Evolutionary conservation across 2,329 filamentous ascomycete species (phyloP), one percentile per base, ranked within the genome.

Genomic region (Aspergillus novoparasiticus): DNA sequence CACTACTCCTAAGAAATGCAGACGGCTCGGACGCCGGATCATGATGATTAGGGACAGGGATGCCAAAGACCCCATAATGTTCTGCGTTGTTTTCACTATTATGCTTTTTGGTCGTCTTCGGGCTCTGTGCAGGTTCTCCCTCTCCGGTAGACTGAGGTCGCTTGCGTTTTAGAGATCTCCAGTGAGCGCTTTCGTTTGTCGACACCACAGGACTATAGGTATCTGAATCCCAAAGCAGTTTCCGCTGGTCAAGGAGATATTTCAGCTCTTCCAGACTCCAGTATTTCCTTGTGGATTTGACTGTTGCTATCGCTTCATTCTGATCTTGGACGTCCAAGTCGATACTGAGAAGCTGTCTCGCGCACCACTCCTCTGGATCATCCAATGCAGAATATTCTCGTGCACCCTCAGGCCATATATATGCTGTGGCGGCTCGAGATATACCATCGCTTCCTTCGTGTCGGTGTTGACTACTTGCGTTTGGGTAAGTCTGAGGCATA

Each of bases 191-290:
- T 61, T 56, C n/a, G n/a, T 19, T n/a, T 30, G 53, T 16, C 57
- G 46, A 30, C 34, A 45, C 21, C 6, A 19, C 14, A 23, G 51
- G 28, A 11, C 12, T 50, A 21, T 60, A 34, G 9, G 53, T 26
- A 26, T 62, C 28, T 19, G 30, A 21, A 19, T 55, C 36, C 68
- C 69, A 69, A 9, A 41, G 55, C 28, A n/a, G 28, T 28, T 64
- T 67, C 54, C 69, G 67, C 36, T 64, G 59, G 12, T 68, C 48
- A 41, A 73, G 53, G 12, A 71, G 43, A 2, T 6, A 6, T 59
- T 69, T 68, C 39, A 76, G 60, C n/a, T 74, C 68, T 9, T 72
- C 62, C 6, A 75, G 58, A 46, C 59, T 68, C 66, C 64, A 71
- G 45, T 71, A 69, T 11, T 45, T 59, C 54, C 54, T 67, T 8